Base-by-base conservation (phyloP, 345 rosid genomes). In the Dimocarpus longan region DNA sequence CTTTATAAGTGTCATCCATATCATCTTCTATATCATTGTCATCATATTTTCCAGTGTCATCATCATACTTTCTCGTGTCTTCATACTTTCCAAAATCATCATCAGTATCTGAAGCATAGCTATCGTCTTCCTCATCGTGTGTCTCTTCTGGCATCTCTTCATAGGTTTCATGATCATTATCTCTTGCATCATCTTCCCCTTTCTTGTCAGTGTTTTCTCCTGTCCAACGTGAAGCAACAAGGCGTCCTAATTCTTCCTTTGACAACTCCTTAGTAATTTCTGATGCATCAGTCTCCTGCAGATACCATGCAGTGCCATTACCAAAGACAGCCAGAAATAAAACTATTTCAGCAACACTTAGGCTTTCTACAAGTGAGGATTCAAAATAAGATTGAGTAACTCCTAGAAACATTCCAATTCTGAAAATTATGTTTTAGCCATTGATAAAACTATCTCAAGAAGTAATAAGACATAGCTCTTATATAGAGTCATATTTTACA, bases 141-240 rank as follows among this genome's bases (percentile, higher is more conserved):
- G 76, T 73, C 69, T 88, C 82, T 40, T 79, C 80, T 18, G 87
- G 84, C 11, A 72, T 68, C 62, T 88, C 91, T 66, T 91, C 97
- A 75, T 83, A 87, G 76, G 68, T 84, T 78, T 85, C 85, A 81
- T 86, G 87, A 67, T 80, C 69, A 26, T 79, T 85, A 74, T 79
- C 80, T 73, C 79, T 73, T 43, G 73, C 66, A 76, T 26, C 88
- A 52, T 81, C 86, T 73, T 70, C 79, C 81, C 77, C 82, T 80
- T 88, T 81, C 84, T 87, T 87, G 72, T 89, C 92, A 37, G 87
- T 76, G 67, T 80, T 88, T 76, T 87, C 89, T 79, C 99, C 95
- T 2, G 99, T 94, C 99, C 99, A 97, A 50, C 98, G 98, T 81
- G 98, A 97, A 46, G 96, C 98, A 82, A 97, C 90, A 80, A 91